These are phyloP conservation scores for Leptomonas seymouri DNA, from an alignment of 208 protist genomes.

Conservation along the genomic window DNA sequence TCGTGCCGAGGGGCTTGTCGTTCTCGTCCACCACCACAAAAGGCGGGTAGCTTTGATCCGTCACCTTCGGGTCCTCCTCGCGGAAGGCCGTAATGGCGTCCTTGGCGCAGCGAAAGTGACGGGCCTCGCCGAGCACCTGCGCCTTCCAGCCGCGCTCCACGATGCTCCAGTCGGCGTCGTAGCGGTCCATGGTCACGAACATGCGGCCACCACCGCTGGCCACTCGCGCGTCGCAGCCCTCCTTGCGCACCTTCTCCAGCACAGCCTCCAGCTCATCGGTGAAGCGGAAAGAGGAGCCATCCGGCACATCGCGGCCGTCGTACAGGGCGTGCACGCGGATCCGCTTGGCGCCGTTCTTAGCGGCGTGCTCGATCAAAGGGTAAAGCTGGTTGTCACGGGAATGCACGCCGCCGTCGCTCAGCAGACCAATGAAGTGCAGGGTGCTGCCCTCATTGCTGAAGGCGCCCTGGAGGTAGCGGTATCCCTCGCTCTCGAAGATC, in stretches of 20 bases:
- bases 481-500: constrained; percentile 90
- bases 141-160: constrained; percentile 94
- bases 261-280: constrained; percentile 91
- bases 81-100: constrained; percentile 92
- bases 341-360: constrained; percentile 74
- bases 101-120: constrained; percentile 77
- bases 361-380: constrained; percentile 87
- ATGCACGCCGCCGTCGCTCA: constrained; percentile 96
- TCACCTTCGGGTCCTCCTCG: constrained; percentile 76
- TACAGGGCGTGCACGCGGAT: constrained; percentile 94
- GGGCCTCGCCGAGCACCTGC: constrained; percentile 93
- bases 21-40: constrained; percentile 84
- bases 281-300: constrained; percentile 91
- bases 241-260: constrained; percentile 71
- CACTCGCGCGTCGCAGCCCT: constrained; percentile 87
- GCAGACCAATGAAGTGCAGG: constrained; percentile 93
- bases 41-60: constrained; percentile 95
- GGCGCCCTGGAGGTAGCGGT: constrained; percentile 87
- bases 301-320: constrained; percentile 95
- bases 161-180: constrained; percentile 95
- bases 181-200: constrained; percentile 97
- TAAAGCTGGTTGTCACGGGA: constrained; percentile 93
- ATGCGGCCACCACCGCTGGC: constrained; percentile 95
- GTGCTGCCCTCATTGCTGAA: constrained; percentile 77
- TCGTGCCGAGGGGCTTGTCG: constrained; percentile 85